Percentiles rank a stretch among this genome's conserved stretches.
These are phyloP conservation scores for Fusarium oligoseptatum DNA, from an alignment of 2,329 filamentous ascomycete species.

Conservation along the genomic window DNA sequence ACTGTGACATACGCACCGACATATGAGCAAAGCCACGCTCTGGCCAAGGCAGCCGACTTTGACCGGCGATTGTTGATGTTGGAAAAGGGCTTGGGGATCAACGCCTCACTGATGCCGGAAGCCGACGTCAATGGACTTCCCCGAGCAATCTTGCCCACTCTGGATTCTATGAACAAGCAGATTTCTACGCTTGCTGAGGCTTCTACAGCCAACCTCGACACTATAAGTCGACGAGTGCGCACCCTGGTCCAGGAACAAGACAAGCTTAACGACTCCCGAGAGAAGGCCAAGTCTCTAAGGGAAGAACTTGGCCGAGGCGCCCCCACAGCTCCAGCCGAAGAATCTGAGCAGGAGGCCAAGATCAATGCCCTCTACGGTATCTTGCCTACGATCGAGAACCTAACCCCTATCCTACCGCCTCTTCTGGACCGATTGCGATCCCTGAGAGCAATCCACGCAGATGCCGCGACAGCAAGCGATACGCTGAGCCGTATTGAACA, in stretches of 20 bases:
- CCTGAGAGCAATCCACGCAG: constrained; percentile 85
- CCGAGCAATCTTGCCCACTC: constrained; percentile 82
- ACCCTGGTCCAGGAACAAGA: constrained; percentile 81
- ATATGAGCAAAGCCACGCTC: constrained; percentile 76
- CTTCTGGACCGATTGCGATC: constrained; percentile 88
- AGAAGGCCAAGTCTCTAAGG: constrained; percentile 71
- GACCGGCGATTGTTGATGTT: constrained; percentile 83
- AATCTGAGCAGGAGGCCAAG: constrained; percentile 82
- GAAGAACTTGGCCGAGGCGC: constrained; percentile 68
- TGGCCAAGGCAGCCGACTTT: constrained; percentile 88
- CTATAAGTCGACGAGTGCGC: constrained; percentile 76
- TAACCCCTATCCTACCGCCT: constrained; percentile 86
- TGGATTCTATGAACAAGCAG: constrained; percentile 85
- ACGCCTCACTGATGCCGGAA: constrained; percentile 75
- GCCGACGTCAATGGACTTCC: constrained; percentile 68
- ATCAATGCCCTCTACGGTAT: constrained; percentile 93
- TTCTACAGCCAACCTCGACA: constrained; percentile 79
- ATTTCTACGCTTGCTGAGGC: constrained; percentile 81
- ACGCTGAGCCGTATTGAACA: constrained; percentile 83
- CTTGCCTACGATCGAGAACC: constrained; percentile 86
- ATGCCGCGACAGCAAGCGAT: constrained; percentile 84
- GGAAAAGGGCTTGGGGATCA: constrained; percentile 85
- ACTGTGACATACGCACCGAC: constrained; percentile 74
- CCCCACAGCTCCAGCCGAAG: constrained; percentile 58
- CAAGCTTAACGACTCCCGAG: constrained; percentile 74